Evolutionary conservation across 495 filamentous ascomycete species (phyloP).

Genomic region (Xylaria longipes): DNA sequence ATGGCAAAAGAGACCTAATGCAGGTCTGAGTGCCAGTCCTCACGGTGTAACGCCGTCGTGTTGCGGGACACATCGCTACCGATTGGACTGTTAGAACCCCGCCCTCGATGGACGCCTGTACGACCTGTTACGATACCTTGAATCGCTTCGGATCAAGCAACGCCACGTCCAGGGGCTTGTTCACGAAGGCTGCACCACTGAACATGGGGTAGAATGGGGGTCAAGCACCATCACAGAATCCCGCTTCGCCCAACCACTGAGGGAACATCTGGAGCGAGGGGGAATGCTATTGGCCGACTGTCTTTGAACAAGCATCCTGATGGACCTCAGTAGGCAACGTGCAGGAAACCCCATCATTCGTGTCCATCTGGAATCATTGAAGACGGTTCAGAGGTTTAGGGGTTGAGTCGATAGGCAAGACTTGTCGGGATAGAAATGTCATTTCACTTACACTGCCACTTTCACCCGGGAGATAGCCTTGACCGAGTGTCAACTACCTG

Average conservation of each 20-base stretch:
- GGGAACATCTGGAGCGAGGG: constrained; percentile 10
- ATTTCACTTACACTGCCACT: constrained; percentile 8
- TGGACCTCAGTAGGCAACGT: constrained; percentile 21
- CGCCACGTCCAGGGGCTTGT: constrained; percentile 15
- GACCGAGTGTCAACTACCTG: constrained; percentile 7
- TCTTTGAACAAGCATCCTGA: constrained; percentile 1
- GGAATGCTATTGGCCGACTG: constrained; percentile 2
- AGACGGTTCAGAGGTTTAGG: background rate
- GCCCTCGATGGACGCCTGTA: constrained; percentile 10
- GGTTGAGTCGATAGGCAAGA: background rate
- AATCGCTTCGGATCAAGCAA: constrained; percentile 15
- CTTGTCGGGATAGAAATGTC: background rate
- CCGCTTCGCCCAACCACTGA: constrained; percentile 16
- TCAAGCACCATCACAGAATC: constrained; percentile 16
- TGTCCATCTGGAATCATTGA: constrained; percentile 8
- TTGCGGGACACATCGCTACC: constrained; percentile 17
- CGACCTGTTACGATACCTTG: constrained; percentile 16
- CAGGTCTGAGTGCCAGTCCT: constrained; percentile 21
- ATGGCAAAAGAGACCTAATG: constrained; percentile 20
- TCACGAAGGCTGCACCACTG: constrained; percentile 17
- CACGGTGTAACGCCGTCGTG: constrained; percentile 22
- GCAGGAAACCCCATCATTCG: constrained; percentile 10
- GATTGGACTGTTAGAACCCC: constrained; percentile 7
- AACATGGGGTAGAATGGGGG: constrained; percentile 22
- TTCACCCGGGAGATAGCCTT: background rate